Evolutionary conservation across 306 rosid genomes (phyloP).

Genomic region (Cucumis melo): DNA sequence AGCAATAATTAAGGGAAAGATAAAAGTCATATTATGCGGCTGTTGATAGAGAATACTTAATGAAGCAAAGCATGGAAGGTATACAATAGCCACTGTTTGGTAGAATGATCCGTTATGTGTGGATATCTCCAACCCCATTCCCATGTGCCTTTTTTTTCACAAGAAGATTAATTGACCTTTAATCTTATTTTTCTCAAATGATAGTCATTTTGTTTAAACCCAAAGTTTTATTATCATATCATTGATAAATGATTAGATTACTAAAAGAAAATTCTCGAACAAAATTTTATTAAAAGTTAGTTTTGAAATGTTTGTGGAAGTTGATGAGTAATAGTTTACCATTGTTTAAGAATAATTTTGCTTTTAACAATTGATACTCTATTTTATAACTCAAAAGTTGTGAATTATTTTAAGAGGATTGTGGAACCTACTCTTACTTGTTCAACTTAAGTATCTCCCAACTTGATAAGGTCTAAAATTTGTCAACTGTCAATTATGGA

Average conservation of each 20-base stretch:
- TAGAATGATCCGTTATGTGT: not conserved
- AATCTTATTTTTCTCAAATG: not conserved
- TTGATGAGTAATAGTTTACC: too few relatives aligned
- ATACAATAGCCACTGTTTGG: not conserved
- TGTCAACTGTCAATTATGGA: not conserved
- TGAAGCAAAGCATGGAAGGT: not conserved
- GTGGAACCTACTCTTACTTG: not conserved
- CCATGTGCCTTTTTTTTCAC: not conserved
- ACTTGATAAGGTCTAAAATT: not conserved
- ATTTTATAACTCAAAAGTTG: too few relatives aligned
- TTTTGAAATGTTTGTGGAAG: too few relatives aligned
- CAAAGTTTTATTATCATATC: not conserved
- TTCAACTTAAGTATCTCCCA: not conserved
- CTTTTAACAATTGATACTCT: too few relatives aligned
- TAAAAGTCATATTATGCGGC: conserved; percentile 1
- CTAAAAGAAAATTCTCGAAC: too few relatives aligned
- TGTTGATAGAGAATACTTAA: not conserved
- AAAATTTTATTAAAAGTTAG: too few relatives aligned
- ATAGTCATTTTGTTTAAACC: not conserved
- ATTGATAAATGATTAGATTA: not conserved
- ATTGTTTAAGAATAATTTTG: too few relatives aligned
- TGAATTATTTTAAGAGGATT: not conserved
- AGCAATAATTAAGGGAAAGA: not conserved
- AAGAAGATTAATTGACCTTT: not conserved
- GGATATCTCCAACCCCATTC: not conserved